phyloP scores from a whole-genome alignment of 164 flowering plant species.

The Chloranthus sessilifolius region DNA sequence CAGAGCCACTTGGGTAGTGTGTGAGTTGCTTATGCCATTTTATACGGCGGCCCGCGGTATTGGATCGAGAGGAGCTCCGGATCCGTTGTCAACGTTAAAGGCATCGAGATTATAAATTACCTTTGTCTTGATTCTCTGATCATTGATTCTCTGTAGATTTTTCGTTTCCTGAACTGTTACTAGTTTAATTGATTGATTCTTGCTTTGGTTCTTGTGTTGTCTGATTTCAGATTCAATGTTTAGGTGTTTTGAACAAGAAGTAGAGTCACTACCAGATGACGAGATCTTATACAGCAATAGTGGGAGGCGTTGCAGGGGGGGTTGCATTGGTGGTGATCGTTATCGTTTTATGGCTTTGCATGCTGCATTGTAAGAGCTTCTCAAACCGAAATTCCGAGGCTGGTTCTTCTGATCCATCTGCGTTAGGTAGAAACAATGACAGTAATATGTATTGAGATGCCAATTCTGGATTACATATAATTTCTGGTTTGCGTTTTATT shows the following conservation, averaged over 20 bases:
- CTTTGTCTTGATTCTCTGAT: background rate
- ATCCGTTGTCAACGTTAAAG: constrained; percentile 8
- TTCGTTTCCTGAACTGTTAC: background rate
- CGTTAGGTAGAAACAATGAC: constrained; percentile 34
- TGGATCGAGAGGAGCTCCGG: constrained; percentile 5
- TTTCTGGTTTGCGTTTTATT: too few relatives aligned
- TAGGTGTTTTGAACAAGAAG: constrained; percentile 18
- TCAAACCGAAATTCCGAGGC: constrained; percentile 53
- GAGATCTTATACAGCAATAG: constrained; percentile 27
- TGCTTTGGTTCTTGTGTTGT: background rate
- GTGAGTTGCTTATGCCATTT: background rate
- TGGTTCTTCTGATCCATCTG: constrained; percentile 73
- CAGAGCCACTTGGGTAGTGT: constrained; percentile 7
- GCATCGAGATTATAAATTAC: constrained; percentile 6
- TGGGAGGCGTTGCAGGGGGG: constrained; percentile 47
- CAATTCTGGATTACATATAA: too few relatives aligned
- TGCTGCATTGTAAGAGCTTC: constrained; percentile 23
- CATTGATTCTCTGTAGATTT: too few relatives aligned
- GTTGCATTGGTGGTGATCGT: constrained; percentile 26
- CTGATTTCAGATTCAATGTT: constrained; percentile 33
- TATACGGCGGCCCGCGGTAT: constrained; percentile 5
- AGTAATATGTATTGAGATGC: too few relatives aligned
- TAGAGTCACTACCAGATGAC: constrained; percentile 28
- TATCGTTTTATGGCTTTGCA: constrained; percentile 37
- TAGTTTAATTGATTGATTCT: background rate